phyloP scores from a whole-genome alignment of 768 basidiomycete genomes.

The Harrya chromipes region DNA sequence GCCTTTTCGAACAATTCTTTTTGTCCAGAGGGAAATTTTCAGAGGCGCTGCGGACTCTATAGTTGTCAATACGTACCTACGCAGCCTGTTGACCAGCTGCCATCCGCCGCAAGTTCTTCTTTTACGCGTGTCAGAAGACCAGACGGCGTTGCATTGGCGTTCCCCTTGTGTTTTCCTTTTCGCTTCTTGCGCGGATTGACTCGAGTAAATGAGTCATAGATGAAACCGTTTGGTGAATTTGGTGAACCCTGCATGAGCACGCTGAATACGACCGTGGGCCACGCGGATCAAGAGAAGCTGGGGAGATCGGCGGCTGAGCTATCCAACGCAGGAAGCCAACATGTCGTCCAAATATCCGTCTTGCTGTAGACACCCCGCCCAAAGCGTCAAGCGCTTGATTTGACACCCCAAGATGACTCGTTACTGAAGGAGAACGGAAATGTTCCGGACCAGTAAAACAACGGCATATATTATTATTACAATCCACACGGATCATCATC shows the following conservation, averaged over 20 bases:
- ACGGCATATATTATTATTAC: background rate
- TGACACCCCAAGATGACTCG: background rate
- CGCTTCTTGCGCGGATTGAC: slow-evolving; percentile 53
- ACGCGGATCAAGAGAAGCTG: background rate
- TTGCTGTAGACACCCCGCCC: too few relatives aligned
- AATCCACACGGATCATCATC: background rate
- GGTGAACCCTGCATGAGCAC: slow-evolving; percentile 15
- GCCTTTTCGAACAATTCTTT: slow-evolving; percentile 38
- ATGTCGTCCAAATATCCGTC: too few relatives aligned
- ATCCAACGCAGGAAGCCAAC: too few relatives aligned
- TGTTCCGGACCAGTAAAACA: slow-evolving; percentile 10
- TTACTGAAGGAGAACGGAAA: slow-evolving; percentile 8
- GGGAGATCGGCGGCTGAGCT: background rate
- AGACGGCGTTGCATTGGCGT: slow-evolving; percentile 32
- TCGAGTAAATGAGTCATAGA: slow-evolving; percentile 49
- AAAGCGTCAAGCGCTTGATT: too few relatives aligned
- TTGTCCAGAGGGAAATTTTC: slow-evolving; percentile 1
- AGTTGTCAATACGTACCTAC: slow-evolving; percentile 44
- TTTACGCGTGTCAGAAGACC: slow-evolving; percentile 41
- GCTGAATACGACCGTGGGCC: background rate
- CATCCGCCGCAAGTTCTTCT: slow-evolving; percentile 43
- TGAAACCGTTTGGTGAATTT: slow-evolving; percentile 23
- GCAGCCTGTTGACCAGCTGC: slow-evolving; percentile 55
- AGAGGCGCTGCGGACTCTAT: slow-evolving; percentile 7
- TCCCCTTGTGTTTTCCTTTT: slow-evolving; percentile 31